A percentile compares a stretch with the other conserved stretches of the same genome.
Evolutionary conservation across 495 filamentous ascomycete genomes (phyloP).

Genomic region (Geopyxis carbonaria): DNA sequence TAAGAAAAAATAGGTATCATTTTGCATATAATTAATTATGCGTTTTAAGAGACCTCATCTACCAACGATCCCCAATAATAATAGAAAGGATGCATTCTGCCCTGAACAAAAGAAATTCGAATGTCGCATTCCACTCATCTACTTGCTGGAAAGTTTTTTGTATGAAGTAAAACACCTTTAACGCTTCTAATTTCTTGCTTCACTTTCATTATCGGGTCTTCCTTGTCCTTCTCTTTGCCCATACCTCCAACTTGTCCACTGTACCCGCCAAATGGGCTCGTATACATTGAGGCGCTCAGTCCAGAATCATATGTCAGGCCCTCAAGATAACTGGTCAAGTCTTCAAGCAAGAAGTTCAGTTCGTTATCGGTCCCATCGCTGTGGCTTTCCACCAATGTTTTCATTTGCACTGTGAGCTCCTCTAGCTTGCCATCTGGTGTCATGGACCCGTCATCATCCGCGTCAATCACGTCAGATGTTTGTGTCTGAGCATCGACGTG

Average conservation of each 20-base stretch:
- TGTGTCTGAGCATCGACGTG: slow-evolving; percentile 80
- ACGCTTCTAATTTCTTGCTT: slow-evolving; percentile 75
- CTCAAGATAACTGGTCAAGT: slow-evolving; percentile 22
- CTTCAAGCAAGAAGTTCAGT: slow-evolving; percentile 23
- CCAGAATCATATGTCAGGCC: slow-evolving; percentile 23
- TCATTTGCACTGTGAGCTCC: slow-evolving; percentile 15
- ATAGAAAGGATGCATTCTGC: no score
- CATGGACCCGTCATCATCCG: slow-evolving; percentile 24
- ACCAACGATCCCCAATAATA: no score
- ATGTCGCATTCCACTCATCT: no score
- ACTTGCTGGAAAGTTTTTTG: no score
- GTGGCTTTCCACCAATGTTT: slow-evolving; percentile 21
- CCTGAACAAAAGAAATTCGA: no score
- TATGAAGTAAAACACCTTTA: slow-evolving; percentile 82
- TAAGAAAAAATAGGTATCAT: no score
- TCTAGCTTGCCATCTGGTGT: slow-evolving; percentile 28
- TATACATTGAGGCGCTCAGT: slow-evolving; percentile 13
- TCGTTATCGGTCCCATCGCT: slow-evolving; percentile 24
- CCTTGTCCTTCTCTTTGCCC: slow-evolving; percentile 34
- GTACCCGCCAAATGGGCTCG: slow-evolving; percentile 23
- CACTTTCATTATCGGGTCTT: slow-evolving; percentile 62
- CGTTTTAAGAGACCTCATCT: no score
- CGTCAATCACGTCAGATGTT: slow-evolving; percentile 34
- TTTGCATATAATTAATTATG: no score
- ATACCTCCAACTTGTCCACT: no score